A percentile compares a stretch with the other conserved stretches of the same genome.
These are phyloP conservation scores for Coemansia sp. DNA, from an alignment of 192 early-diverging fungal genomes.

Conservation along the genomic window DNA sequence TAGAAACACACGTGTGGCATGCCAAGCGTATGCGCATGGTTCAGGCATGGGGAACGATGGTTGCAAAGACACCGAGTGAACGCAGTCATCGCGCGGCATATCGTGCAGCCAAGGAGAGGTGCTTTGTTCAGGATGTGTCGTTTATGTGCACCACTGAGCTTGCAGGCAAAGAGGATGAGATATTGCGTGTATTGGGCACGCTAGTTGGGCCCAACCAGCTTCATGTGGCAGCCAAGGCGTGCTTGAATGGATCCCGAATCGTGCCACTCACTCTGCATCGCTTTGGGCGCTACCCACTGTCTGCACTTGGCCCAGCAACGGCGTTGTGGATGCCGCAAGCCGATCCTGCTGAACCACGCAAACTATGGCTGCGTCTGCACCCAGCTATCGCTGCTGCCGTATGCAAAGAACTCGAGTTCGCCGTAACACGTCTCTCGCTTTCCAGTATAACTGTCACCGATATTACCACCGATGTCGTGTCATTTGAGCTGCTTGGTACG, in stretches of 20 bases:
- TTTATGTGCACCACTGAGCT: conserved; percentile 74
- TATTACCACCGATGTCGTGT: conserved; percentile 55
- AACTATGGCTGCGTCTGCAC: conserved; percentile 80
- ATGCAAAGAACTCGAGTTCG: conserved; percentile 20
- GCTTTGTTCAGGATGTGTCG: conserved; percentile 82
- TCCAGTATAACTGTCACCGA: conserved; percentile 39
- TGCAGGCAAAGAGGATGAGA: conserved; percentile 48
- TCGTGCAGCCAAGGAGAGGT: conserved; percentile 69
- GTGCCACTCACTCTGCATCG: conserved; percentile 40
- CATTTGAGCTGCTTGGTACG: conserved; percentile 82
- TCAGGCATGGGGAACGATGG: conserved; percentile 67
- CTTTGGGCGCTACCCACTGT: conserved; percentile 25
- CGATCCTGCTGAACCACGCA: conserved; percentile 17
- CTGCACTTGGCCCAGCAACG: conserved; percentile 64
- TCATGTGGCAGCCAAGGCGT: conserved; percentile 3
- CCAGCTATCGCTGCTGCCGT: conserved; percentile 60
- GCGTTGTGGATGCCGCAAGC: conserved; percentile 70
- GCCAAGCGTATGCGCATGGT: conserved; percentile 96
- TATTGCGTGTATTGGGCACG: conserved; percentile 52
- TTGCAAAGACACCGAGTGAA: conserved; percentile 78
- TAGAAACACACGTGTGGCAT: conserved; percentile 99
- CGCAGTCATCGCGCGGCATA: conserved; percentile 75
- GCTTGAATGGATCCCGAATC: conserved; percentile 9
- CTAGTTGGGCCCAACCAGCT: conserved; percentile 57
- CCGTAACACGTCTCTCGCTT: too few relatives aligned